phyloP scores from a whole-genome alignment of 352 stramenopile genomes.

The Pythium myriotylum region DNA sequence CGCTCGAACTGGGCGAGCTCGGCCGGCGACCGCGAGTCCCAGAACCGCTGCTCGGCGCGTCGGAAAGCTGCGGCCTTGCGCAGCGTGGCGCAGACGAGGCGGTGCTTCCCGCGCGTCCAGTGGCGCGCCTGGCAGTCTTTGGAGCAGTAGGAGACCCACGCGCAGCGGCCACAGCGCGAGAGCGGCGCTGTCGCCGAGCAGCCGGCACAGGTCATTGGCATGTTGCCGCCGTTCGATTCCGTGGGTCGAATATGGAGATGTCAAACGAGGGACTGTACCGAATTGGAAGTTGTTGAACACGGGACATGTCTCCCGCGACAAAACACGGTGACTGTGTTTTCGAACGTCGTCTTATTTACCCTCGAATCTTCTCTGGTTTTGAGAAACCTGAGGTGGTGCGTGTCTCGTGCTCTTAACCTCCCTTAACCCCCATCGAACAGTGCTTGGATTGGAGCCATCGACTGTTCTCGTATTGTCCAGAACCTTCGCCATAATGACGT shows the following conservation, averaged over 20 bases:
- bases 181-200: slow-evolving; percentile 13
- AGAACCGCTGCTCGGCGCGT: slow-evolving; percentile 15
- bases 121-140: slow-evolving; percentile 55
- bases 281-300: neutral
- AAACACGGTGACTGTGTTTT: neutral
- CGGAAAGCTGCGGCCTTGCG: slow-evolving; percentile 24
- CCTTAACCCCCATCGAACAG: neutral
- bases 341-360: neutral
- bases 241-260: too few relatives aligned
- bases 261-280: too few relatives aligned
- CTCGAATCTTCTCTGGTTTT: neutral
- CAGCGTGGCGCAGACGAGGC: slow-evolving; percentile 35
- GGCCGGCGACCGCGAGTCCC: slow-evolving; percentile 11
- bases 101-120: slow-evolving; percentile 46
- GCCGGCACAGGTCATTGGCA: slow-evolving; percentile 24
- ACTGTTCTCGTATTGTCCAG: slow-evolving; percentile 22
- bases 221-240: slow-evolving; percentile 4
- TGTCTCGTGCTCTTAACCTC: slow-evolving; percentile 1
- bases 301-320: neutral
- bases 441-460: neutral
- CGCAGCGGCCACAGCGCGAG: slow-evolving; percentile 55
- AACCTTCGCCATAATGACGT: slow-evolving; percentile 6
- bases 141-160: slow-evolving; percentile 63
- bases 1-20: slow-evolving; percentile 21
- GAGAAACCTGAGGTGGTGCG: neutral